Base-by-base conservation (phyloP, 2,329 filamentous ascomycete genomes). In the Teratosphaeria pseudoeucalypti region DNA sequence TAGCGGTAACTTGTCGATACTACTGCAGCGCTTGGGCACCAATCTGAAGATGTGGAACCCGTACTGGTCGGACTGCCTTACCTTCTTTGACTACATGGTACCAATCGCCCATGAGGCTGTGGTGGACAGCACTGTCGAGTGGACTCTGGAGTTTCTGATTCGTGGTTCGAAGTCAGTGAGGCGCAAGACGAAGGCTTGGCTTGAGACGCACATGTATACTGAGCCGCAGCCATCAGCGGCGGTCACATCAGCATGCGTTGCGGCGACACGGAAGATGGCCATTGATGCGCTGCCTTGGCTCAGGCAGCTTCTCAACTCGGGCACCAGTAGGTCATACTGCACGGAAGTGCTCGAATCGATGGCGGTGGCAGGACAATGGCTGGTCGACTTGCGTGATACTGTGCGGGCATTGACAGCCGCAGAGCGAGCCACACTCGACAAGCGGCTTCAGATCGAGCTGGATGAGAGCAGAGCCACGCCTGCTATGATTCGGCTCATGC, bases 391-490 rank as follows among this genome's bases (percentile, higher is more conserved):
- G 19, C 16, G 16, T 23, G 43, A 49, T 49, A 49, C 43, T n/a
- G 43, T 49, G 43, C 43, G 43, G 9, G 43, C 43, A 19, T 19
- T 49, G 43, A 49, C 43, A 23, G 9, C n/a, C 6, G 43, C 19
- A 23, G 43, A 49, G 43, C 43, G 43, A 49, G 43, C 43, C 43
- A 49, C 16, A 23, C 43, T 49, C 43, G 16, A n/a, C 43, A 49
- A 23, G 10, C 16, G 43, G 19, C 16, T 59, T 12, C 7, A 23
- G 34, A 49, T 57, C 12, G 58, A 62, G 60, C 58, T 56, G 52
- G 58, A 58, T 23, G 60, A 62, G 56, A 56, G 58, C 34, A 57
- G 27, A 32, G 26, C 27, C 10, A 57, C 57, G 10, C 19, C 58
- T 11, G 39, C 12, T 6, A 5, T 6, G 11, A 34, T 61, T 7